Percentiles rank a stretch among this genome's conserved stretches.
Evolutionary conservation across 768 basidiomycete genomes (phyloP).

Genomic region (Crucibulum laeve): DNA sequence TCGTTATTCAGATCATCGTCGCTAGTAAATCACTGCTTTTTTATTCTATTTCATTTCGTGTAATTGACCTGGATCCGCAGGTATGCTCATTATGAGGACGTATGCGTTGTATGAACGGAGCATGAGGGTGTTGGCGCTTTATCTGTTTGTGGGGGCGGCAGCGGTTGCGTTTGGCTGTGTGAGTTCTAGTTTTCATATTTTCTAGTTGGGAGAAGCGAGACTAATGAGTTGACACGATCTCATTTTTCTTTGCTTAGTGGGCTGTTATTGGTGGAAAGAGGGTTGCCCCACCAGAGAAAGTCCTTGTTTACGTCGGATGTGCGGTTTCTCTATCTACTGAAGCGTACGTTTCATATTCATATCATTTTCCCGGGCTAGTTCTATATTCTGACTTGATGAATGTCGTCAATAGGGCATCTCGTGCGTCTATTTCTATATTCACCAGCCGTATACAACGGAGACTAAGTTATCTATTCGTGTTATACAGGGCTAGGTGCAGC

Average conservation of each 20-base stretch:
- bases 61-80: conserved; percentile 5
- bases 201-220: neutral
- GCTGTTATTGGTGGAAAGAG: conserved; percentile 16
- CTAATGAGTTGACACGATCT: conserved; percentile 1
- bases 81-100: conserved; percentile 34
- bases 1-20: conserved; percentile 28
- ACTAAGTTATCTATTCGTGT: neutral
- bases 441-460: neutral
- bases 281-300: conserved; percentile 6
- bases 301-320: conserved; percentile 18
- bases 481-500: conserved; percentile 25
- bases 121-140: conserved; percentile 21
- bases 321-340: conserved; percentile 12
- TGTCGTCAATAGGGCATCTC: conserved; percentile 20
- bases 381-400: neutral
- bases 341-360: conserved; percentile 15
- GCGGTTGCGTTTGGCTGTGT: conserved; percentile 27
- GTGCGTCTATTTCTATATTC: conserved; percentile 10
- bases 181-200: conserved; percentile 8
- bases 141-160: conserved; percentile 16
- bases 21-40: conserved; percentile 19
- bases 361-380: neutral
- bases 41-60: neutral
- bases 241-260: no score
- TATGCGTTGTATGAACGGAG: conserved; percentile 38